A percentile compares a stretch with the other conserved stretches of the same genome.
These are phyloP conservation scores for Mariannaea elegans DNA, from an alignment of 2,329 filamentous ascomycete genomes.

Conservation along the genomic window DNA sequence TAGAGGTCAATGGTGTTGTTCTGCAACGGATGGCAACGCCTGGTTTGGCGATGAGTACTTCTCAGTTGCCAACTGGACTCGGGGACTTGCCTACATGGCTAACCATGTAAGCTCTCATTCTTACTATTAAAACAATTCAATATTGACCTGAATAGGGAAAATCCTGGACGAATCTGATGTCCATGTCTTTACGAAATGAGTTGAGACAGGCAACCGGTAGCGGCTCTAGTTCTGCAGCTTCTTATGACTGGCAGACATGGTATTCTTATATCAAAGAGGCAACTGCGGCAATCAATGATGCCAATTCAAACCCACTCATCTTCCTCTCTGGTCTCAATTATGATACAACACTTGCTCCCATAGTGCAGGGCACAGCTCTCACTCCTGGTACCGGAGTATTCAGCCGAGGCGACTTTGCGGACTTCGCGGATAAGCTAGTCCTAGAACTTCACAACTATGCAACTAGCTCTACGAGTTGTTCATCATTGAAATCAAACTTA, in stretches of 20 bases:
- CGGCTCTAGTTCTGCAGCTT: conserved; percentile 35
- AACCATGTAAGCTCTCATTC: conserved; percentile 54
- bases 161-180: conserved; percentile 56
- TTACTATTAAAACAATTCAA: fast-evolving
- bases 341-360: conserved; percentile 62
- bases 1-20: conserved; percentile 67
- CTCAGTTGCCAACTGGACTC: conserved; percentile 65
- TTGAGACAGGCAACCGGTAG: conserved; percentile 55
- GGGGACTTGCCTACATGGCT: conserved; percentile 69
- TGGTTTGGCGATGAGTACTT: conserved; percentile 72
- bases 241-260: conserved; percentile 67
- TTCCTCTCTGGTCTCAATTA: conserved; percentile 68
- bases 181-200: conserved; percentile 65
- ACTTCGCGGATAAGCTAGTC: conserved; percentile 63
- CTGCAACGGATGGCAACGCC: conserved; percentile 61
- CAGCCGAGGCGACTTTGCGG: conserved; percentile 54
- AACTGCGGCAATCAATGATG: conserved; percentile 58
- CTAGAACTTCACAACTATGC: conserved; percentile 71
- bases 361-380: conserved; percentile 58
- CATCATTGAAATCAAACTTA: conserved; percentile 54
- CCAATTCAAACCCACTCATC: conserved; percentile 62
- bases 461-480: conserved; percentile 58
- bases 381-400: conserved; percentile 57
- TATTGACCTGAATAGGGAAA: conserved; percentile 46
- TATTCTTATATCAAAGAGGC: conserved; percentile 60